A percentile compares a stretch with the other conserved stretches of the same genome.
These are phyloP conservation scores for Thelonectria blattea DNA, from an alignment of 2,329 filamentous ascomycete genomes.

Conservation along the genomic window DNA sequence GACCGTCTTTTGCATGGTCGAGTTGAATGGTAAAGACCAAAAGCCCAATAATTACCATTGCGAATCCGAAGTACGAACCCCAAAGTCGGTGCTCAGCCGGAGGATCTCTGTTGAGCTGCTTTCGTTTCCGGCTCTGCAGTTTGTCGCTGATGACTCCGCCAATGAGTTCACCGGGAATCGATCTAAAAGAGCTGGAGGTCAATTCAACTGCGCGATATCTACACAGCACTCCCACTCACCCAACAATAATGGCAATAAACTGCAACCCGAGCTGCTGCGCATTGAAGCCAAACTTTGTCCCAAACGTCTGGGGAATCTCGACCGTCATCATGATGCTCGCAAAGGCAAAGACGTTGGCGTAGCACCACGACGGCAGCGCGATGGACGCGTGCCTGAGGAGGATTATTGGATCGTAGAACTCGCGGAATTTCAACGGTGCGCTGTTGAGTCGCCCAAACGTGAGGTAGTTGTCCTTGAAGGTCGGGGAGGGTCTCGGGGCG, in stretches of 20 bases:
- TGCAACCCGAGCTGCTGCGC: constrained; percentile 14
- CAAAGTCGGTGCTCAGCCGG: constrained; percentile 9
- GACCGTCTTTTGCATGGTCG: not conserved
- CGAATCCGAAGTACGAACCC: constrained; percentile 8
- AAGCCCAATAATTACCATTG: constrained; percentile 9
- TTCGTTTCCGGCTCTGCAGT: constrained; percentile 5
- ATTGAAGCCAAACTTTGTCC: constrained; percentile 5
- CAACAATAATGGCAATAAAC: constrained; percentile 6
- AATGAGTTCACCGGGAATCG: constrained; percentile 13
- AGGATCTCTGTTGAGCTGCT: not conserved
- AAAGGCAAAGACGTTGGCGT: constrained; percentile 12
- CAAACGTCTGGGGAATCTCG: constrained; percentile 15
- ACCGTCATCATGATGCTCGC: constrained; percentile 9
- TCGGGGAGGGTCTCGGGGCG: not conserved
- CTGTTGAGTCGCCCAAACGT: not conserved
- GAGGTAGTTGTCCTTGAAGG: not conserved
- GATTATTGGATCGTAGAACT: not conserved
- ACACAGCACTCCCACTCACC: not conserved
- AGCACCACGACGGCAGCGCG: not conserved
- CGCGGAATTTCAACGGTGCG: not conserved
- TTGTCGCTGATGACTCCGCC: constrained; percentile 12
- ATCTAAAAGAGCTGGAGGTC: not conserved
- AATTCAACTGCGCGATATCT: not conserved
- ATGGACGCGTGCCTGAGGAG: not conserved
- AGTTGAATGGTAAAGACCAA: constrained; percentile 9